These are phyloP conservation scores for Camelina neglecta DNA, from an alignment of 345 rosid genomes.

Conservation along the genomic window DNA sequence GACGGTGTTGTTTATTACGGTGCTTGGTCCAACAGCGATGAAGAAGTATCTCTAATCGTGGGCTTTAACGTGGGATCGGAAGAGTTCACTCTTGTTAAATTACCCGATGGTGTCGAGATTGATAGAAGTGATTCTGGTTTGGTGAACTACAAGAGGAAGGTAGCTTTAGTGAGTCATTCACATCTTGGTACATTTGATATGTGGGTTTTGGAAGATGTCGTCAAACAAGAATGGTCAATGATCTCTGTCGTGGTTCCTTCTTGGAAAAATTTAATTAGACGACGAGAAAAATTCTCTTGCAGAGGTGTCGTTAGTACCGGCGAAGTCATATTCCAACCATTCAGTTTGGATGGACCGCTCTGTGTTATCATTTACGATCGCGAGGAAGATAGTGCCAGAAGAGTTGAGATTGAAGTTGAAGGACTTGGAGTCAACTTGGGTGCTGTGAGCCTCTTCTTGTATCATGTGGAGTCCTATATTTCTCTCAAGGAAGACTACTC, in stretches of 20 bases:
- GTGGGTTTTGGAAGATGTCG: slow-evolving; percentile 9
- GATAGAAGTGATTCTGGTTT: not conserved
- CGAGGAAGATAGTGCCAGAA: not conserved
- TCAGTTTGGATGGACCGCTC: no score
- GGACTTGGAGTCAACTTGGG: not conserved
- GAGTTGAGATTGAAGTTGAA: not conserved
- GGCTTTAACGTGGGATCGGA: slow-evolving; percentile 1
- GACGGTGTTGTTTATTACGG: slow-evolving; percentile 10
- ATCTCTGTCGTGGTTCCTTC: not conserved
- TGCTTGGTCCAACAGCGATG: not conserved
- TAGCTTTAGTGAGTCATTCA: not conserved
- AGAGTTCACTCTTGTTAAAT: not conserved
- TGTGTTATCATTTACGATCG: not conserved
- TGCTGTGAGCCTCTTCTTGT: not conserved
- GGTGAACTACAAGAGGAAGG: not conserved
- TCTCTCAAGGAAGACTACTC: no score
- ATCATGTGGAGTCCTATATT: no score
- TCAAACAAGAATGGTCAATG: not conserved
- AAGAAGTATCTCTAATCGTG: not conserved
- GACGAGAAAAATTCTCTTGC: no score
- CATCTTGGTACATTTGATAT: not conserved
- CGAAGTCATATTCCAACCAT: not conserved
- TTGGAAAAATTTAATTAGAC: not conserved
- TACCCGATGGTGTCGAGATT: not conserved
- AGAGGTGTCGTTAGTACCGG: not conserved